Percentiles rank a stretch among this genome's conserved stretches.
Evolutionary conservation across 1,139 yeast species (phyloP).

Genomic region (Saccharomycopsis crataegensis): DNA sequence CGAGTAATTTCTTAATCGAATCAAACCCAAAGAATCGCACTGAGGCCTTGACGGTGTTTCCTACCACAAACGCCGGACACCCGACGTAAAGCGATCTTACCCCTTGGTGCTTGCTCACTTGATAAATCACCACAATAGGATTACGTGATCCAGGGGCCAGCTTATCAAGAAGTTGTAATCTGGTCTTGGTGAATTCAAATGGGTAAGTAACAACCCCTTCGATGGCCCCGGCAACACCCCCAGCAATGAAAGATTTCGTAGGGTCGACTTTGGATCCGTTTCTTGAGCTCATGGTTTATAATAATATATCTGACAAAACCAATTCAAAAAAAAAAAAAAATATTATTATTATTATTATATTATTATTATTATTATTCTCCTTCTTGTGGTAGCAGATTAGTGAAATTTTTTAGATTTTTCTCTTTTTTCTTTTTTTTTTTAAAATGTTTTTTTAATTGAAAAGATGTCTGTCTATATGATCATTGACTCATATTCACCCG

Average conservation of each 20-base stretch:
- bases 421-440: too few species aligned
- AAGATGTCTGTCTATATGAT: too few species aligned
- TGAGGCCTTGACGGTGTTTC: conserved; percentile 93
- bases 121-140: conserved; percentile 73
- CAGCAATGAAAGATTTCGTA: conserved; percentile 76
- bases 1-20: conserved; percentile 64
- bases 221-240: conserved; percentile 90
- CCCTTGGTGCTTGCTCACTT: conserved; percentile 75
- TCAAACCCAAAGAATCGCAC: conserved; percentile 92
- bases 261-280: conserved; percentile 40
- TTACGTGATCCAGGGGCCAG: conserved; percentile 63
- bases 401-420: too few species aligned
- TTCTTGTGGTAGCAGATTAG: neutral
- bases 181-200: conserved; percentile 92
- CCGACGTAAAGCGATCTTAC: conserved; percentile 77
- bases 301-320: neutral
- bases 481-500: too few species aligned
- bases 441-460: too few species aligned
- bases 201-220: conserved; percentile 92
- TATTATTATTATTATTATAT: neutral
- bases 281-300: neutral
- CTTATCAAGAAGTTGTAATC: conserved; percentile 78
- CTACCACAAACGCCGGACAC: conserved; percentile 96
- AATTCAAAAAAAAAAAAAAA: too few species aligned
- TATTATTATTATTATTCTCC: neutral